These are phyloP conservation scores for Inosperma sp. DNA, from an alignment of 768 basidiomycete species.

Conservation along the genomic window DNA sequence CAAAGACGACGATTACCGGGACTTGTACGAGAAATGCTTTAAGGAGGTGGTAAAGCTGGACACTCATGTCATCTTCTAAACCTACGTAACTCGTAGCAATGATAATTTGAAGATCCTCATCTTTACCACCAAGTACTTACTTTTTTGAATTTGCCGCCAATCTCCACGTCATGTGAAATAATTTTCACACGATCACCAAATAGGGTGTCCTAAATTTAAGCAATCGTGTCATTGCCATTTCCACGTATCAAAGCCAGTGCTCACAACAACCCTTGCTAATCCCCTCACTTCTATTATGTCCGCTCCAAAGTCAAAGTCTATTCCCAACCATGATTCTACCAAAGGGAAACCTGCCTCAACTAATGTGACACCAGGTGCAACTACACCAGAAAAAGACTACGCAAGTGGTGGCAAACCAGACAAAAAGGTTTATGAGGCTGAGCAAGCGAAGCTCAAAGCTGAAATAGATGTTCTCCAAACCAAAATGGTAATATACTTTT, in stretches of 20 bases:
- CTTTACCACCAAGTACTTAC: too few species aligned
- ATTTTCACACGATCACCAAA: background rate
- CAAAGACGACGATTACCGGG: constrained; percentile 80
- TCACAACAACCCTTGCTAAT: background rate
- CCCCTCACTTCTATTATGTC: background rate
- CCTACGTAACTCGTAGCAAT: too few species aligned
- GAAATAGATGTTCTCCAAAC: constrained; percentile 81
- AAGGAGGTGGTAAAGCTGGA: constrained; percentile 83
- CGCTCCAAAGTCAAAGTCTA: background rate
- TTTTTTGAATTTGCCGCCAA: too few species aligned
- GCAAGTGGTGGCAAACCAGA: constrained; percentile 68
- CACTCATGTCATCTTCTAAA: constrained; percentile 60
- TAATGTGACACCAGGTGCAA: background rate
- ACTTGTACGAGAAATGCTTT: constrained; percentile 81
- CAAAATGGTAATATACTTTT: constrained; percentile 52
- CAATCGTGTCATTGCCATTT: background rate
- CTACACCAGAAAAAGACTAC: constrained; percentile 19
- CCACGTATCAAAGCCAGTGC: too few species aligned
- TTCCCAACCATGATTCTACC: background rate
- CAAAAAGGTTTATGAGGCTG: constrained; percentile 76
- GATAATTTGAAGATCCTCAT: too few species aligned
- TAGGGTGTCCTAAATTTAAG: background rate
- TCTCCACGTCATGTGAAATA: background rate
- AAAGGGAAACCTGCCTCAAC: background rate
- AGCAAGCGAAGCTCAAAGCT: constrained; percentile 76